A percentile compares a stretch with the other conserved stretches of the same genome.
Conservation (phyloP, 1,284 basidiomycete species). For the Boletellus sp. region DNA sequence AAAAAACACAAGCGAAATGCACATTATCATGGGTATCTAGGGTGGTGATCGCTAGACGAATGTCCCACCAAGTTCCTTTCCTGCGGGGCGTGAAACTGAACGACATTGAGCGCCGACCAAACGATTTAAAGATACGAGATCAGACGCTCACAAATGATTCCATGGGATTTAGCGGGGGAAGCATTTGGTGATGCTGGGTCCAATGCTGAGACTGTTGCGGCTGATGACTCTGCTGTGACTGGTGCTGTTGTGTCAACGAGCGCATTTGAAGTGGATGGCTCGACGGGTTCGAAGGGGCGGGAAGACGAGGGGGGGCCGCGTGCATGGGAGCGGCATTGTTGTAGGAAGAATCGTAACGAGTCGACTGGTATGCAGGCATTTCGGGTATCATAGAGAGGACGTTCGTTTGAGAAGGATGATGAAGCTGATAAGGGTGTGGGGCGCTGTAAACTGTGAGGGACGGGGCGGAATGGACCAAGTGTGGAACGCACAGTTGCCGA, state of each 20-base stretch:
- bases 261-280: constrained; percentile 41
- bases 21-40: constrained; percentile 48
- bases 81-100: constrained; percentile 42
- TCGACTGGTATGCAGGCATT: constrained; percentile 45
- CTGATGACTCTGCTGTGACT: constrained; percentile 28
- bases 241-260: constrained; percentile 36
- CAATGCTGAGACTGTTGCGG: constrained; percentile 44
- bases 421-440: constrained; percentile 32
- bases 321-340: constrained; percentile 23
- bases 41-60: constrained; percentile 43
- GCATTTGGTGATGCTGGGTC: constrained; percentile 33
- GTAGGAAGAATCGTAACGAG: constrained; percentile 50
- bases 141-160: constrained; percentile 55
- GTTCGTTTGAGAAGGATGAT: constrained; percentile 40
- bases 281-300: constrained; percentile 38
- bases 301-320: constrained; percentile 22
- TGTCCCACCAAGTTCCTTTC: constrained; percentile 52
- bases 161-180: constrained; percentile 45
- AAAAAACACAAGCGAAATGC: constrained; percentile 26
- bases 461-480: neutral
- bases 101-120: constrained; percentile 11
- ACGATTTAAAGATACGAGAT: neutral
- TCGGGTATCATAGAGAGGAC: constrained; percentile 58
- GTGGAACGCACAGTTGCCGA: constrained; percentile 46
- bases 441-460: constrained; percentile 25